Conservation (phyloP, 306 rosid species). For the Rosa persica region DNA sequence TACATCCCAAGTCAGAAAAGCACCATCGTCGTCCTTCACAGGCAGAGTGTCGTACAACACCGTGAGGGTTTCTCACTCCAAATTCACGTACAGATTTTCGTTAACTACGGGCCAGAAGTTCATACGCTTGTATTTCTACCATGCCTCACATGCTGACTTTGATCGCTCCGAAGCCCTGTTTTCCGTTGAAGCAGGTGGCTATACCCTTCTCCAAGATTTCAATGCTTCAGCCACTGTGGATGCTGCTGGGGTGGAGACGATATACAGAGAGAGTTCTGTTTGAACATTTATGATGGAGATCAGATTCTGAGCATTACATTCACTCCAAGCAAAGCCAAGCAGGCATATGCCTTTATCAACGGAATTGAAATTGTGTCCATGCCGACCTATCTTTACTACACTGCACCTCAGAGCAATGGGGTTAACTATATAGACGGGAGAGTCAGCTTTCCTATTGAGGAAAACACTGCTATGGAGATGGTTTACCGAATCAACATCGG, state of each 20-base stretch:
- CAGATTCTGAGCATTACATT: slow-evolving; percentile 11
- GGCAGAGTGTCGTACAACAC: not conserved
- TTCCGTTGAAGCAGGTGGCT: not conserved
- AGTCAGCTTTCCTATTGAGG: not conserved
- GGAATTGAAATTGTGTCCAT: slow-evolving; percentile 73
- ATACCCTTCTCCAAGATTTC: slow-evolving; percentile 20
- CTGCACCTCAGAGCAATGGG: not conserved
- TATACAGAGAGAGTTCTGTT: not conserved
- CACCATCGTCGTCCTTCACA: not conserved
- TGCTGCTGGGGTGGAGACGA: not conserved
- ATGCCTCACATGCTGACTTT: not conserved
- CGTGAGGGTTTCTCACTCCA: not conserved
- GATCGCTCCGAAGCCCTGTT: slow-evolving; percentile 14
- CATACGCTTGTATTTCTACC: slow-evolving; percentile 18
- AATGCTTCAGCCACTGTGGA: slow-evolving; percentile 16
- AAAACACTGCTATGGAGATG: slow-evolving; percentile 21
- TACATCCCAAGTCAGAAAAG: not conserved
- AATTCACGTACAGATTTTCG: slow-evolving; percentile 2
- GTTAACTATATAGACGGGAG: not conserved
- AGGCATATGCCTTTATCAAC: slow-evolving; percentile 55
- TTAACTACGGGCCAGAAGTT: slow-evolving; percentile 20
- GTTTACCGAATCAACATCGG: slow-evolving; percentile 26
- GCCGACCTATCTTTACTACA: slow-evolving; percentile 60
- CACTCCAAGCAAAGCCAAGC: slow-evolving; percentile 14
- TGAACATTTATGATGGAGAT: not conserved